phyloP scores from a whole-genome alignment of 495 filamentous ascomycete species.

The Massariosphaeria phaeospora region DNA sequence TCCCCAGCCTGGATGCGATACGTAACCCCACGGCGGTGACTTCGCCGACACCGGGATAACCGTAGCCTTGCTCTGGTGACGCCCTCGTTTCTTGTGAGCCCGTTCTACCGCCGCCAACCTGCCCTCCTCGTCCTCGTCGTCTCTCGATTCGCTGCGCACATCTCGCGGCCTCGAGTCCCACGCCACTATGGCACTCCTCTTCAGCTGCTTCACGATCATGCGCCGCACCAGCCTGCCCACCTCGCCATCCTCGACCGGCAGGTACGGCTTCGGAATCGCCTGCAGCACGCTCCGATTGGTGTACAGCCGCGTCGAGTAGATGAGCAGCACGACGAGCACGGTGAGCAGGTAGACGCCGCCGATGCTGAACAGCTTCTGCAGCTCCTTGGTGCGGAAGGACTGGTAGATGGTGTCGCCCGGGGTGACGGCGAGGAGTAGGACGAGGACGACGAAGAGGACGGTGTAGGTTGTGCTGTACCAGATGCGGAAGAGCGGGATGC shows the following conservation, averaged over 20 bases:
- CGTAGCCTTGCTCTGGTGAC: constrained; percentile 16
- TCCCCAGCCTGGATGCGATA: constrained; percentile 86
- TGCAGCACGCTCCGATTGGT: constrained; percentile 72
- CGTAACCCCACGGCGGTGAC: constrained; percentile 66
- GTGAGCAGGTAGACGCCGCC: constrained; percentile 73
- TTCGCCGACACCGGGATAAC: constrained; percentile 40
- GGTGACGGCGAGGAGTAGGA: constrained; percentile 70
- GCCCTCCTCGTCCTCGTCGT: constrained; percentile 15
- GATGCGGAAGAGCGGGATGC: constrained; percentile 63
- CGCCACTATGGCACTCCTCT: constrained; percentile 73
- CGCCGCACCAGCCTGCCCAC: constrained; percentile 65
- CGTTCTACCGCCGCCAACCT: constrained; percentile 16
- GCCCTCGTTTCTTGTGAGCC: constrained; percentile 19
- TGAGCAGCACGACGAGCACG: constrained; percentile 61
- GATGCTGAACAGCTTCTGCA: constrained; percentile 82
- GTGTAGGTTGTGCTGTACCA: constrained; percentile 78
- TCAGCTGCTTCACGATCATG: constrained; percentile 65
- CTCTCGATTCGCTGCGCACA: constrained; percentile 31
- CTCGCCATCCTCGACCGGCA: constrained; percentile 76
- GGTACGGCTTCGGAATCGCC: constrained; percentile 77
- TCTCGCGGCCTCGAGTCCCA: constrained; percentile 70
- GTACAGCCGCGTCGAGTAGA: constrained; percentile 86
- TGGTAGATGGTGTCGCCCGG: constrained; percentile 82
- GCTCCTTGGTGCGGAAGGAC: constrained; percentile 55
- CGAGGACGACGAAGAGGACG: constrained; percentile 66